These are phyloP conservation scores for Tardiomyces blankii DNA, from an alignment of 1,139 yeast genomes.

Conservation along the genomic window DNA sequence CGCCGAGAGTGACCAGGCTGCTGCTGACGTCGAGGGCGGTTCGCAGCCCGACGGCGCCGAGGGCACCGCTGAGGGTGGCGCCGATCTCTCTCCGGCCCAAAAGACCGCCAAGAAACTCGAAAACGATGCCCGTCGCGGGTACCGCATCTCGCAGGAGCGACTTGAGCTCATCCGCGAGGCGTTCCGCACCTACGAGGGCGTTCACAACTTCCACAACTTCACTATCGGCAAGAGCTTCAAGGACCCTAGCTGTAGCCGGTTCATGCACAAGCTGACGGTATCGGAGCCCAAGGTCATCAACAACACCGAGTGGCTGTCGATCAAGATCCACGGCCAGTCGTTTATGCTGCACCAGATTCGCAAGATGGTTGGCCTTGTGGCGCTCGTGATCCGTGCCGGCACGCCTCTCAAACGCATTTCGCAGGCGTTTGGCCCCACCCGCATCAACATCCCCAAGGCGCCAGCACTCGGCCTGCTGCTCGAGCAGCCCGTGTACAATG, in stretches of 20 bases:
- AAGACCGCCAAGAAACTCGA: constrained; percentile 56
- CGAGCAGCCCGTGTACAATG: constrained; percentile 87
- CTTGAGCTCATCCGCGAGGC: constrained; percentile 54
- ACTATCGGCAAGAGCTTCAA: constrained; percentile 81
- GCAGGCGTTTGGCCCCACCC: constrained; percentile 66
- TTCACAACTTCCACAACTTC: constrained; percentile 92
- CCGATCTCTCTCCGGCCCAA: neutral
- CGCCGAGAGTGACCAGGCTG: constrained; percentile 24
- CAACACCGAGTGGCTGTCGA: constrained; percentile 92
- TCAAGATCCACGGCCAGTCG: constrained; percentile 95
- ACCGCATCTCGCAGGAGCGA: constrained; percentile 51
- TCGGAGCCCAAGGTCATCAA: constrained; percentile 90
- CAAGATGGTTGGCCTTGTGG: constrained; percentile 96
- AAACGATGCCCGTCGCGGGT: constrained; percentile 55
- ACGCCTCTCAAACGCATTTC: constrained; percentile 65
- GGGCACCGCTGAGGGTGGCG: too few relatives aligned
- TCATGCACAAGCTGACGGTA: constrained; percentile 67
- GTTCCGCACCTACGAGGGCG: constrained; percentile 66
- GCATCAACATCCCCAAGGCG: constrained; percentile 90
- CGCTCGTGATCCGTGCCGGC: constrained; percentile 74
- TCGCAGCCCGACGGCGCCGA: neutral
- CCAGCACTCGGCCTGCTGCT: constrained; percentile 88
- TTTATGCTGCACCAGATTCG: constrained; percentile 98
- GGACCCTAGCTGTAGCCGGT: constrained; percentile 77
- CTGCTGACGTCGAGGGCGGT: constrained; percentile 13